phyloP scores from a whole-genome alignment of 345 rosid species.

The Bruguiera gymnorhiza region DNA sequence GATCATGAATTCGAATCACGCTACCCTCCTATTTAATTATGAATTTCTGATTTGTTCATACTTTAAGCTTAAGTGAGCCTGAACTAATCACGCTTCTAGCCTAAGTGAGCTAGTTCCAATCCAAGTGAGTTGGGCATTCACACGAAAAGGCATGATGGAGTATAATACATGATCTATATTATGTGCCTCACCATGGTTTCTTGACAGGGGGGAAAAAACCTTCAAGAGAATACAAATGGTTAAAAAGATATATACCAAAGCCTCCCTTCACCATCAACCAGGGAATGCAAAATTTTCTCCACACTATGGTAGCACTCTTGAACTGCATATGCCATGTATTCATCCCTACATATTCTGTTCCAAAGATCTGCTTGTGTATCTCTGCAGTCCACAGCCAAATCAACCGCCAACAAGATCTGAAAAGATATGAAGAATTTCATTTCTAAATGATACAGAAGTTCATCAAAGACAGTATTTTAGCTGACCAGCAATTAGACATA shows the following conservation, averaged over 20 bases:
- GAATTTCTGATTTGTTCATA: too few species aligned
- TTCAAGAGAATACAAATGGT: slow-evolving; percentile 13
- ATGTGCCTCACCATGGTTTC: neutral
- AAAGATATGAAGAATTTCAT: slow-evolving; percentile 3
- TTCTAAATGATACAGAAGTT: neutral
- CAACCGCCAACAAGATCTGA: slow-evolving; percentile 89
- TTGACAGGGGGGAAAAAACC: neutral
- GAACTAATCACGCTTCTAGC: too few species aligned
- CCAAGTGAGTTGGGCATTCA: too few species aligned
- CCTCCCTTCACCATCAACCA: slow-evolving; percentile 89
- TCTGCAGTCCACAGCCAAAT: slow-evolving; percentile 90
- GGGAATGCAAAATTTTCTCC: slow-evolving; percentile 72
- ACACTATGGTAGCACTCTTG: slow-evolving; percentile 89
- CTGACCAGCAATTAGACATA: slow-evolving; percentile 24
- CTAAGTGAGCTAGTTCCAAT: too few species aligned
- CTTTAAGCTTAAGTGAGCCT: too few species aligned
- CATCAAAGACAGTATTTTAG: neutral
- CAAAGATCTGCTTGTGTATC: slow-evolving; percentile 80
- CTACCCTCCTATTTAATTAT: too few species aligned
- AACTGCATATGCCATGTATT: slow-evolving; percentile 97
- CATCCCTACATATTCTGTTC: slow-evolving; percentile 79
- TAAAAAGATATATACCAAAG: slow-evolving; percentile 59
- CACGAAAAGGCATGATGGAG: too few species aligned
- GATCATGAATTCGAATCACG: too few species aligned
- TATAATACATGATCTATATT: too few species aligned